A percentile compares a stretch with the other conserved stretches of the same genome.
Conservation (phyloP, 331 rosid genomes). For the Prunus yedoensis region DNA sequence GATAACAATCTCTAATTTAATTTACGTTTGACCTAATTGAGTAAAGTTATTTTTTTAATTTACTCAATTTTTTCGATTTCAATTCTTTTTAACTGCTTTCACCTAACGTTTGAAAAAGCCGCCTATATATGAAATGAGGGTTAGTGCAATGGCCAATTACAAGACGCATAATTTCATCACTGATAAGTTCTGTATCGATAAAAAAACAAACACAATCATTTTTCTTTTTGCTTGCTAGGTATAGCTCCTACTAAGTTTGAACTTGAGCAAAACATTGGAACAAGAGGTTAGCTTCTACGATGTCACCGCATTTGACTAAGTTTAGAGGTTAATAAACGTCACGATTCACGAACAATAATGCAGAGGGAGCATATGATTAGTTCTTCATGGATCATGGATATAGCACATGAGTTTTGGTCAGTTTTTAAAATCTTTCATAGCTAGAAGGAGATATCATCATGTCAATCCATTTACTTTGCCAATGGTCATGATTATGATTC, state of each 20-base stretch:
- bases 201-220: slow-evolving; percentile 15
- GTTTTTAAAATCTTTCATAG: background rate
- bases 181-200: slow-evolving; percentile 20
- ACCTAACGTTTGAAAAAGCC: background rate
- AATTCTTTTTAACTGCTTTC: background rate
- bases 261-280: background rate
- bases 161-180: too few species aligned
- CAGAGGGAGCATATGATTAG: too few species aligned
- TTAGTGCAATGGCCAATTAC: too few species aligned
- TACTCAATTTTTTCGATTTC: slow-evolving; percentile 12
- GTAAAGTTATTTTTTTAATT: slow-evolving; percentile 26
- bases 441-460: slow-evolving; percentile 5
- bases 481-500: slow-evolving; percentile 35
- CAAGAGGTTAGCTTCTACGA: background rate
- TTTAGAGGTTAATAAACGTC: background rate
- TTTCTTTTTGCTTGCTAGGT: background rate
- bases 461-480: slow-evolving; percentile 15
- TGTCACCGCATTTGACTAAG: background rate
- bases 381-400: background rate
- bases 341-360: too few species aligned
- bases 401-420: background rate
- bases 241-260: background rate
- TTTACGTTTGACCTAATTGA: slow-evolving; percentile 23
- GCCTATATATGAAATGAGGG: background rate
- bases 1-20: background rate